Evolutionary conservation across 768 basidiomycete genomes (phyloP).

Genomic region (Lentinus brumalis): DNA sequence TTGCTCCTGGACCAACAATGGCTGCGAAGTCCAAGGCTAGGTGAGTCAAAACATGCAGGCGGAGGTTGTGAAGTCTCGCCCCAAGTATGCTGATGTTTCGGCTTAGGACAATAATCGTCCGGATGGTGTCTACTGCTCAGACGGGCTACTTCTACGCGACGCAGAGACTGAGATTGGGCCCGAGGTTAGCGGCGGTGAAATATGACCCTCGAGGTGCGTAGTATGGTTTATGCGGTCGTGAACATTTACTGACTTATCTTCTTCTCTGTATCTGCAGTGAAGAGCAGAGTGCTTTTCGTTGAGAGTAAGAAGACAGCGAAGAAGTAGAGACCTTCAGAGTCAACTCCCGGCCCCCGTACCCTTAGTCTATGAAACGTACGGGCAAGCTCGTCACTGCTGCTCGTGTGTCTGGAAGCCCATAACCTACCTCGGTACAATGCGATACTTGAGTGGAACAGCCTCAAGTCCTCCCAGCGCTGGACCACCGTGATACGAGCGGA

Average conservation of each 20-base stretch:
- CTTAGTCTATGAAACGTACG: too few relatives aligned
- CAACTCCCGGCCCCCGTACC: neutral
- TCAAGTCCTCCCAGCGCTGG: too few relatives aligned
- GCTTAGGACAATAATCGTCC: slow-evolving; percentile 79
- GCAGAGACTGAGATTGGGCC: slow-evolving; percentile 68
- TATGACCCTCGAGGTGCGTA: slow-evolving; percentile 82
- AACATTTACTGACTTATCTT: neutral
- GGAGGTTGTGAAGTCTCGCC: neutral
- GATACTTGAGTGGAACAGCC: too few relatives aligned
- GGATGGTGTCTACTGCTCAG: slow-evolving; percentile 87
- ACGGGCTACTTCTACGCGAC: slow-evolving; percentile 93
- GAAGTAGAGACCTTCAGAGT: slow-evolving; percentile 24
- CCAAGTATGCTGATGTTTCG: neutral
- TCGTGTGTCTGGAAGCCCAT: too few relatives aligned
- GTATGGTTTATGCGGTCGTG: neutral
- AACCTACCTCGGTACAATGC: too few relatives aligned
- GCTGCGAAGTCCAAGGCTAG: slow-evolving; percentile 64
- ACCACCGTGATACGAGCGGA: too few relatives aligned
- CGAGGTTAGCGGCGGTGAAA: slow-evolving; percentile 88
- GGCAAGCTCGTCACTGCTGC: too few relatives aligned
- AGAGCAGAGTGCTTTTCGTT: slow-evolving; percentile 73
- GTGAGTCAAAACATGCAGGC: slow-evolving; percentile 31
- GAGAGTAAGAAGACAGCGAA: slow-evolving; percentile 79
- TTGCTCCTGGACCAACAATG: slow-evolving; percentile 38
- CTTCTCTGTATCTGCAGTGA: slow-evolving; percentile 44